A percentile compares a stretch with the other conserved stretches of the same genome.
phyloP scores from a whole-genome alignment of 2,329 filamentous ascomycete genomes.

The Aurifilum marmelostoma region DNA sequence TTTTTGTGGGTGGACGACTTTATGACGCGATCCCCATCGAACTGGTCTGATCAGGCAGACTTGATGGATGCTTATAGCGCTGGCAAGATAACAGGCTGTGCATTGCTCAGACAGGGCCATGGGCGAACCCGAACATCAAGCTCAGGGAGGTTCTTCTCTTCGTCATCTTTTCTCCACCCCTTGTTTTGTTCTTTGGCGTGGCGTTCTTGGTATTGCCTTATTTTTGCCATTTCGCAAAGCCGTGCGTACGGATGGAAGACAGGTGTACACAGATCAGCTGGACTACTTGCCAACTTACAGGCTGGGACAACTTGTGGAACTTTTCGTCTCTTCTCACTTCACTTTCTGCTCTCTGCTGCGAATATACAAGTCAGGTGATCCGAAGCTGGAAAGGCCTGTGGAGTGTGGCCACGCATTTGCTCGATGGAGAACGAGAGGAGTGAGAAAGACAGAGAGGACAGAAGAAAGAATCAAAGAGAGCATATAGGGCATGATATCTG shows the following conservation, averaged over 20 bases:
- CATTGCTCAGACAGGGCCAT: background rate
- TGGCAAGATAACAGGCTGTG: background rate
- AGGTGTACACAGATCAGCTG: constrained; percentile 23
- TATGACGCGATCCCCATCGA: background rate
- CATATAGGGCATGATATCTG: background rate
- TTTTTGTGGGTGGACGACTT: background rate
- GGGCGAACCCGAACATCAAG: background rate
- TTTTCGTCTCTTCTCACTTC: background rate
- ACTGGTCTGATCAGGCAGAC: background rate
- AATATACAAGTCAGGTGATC: background rate
- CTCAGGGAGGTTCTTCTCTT: background rate
- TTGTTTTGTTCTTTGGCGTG: constrained; percentile 12
- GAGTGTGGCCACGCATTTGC: background rate
- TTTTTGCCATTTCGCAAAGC: constrained; percentile 5
- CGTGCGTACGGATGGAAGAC: constrained; percentile 10
- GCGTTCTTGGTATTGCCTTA: constrained; percentile 22
- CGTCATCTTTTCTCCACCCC: too few species aligned
- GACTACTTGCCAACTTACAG: constrained; percentile 8
- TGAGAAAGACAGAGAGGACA: background rate
- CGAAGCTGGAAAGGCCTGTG: background rate
- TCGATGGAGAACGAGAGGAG: background rate
- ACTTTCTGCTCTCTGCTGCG: background rate
- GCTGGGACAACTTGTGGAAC: background rate
- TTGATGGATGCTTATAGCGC: background rate
- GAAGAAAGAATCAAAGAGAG: too few species aligned